Base-by-base conservation (phyloP, 352 stramenopile genomes). In the Phytophthora aleatoria region DNA sequence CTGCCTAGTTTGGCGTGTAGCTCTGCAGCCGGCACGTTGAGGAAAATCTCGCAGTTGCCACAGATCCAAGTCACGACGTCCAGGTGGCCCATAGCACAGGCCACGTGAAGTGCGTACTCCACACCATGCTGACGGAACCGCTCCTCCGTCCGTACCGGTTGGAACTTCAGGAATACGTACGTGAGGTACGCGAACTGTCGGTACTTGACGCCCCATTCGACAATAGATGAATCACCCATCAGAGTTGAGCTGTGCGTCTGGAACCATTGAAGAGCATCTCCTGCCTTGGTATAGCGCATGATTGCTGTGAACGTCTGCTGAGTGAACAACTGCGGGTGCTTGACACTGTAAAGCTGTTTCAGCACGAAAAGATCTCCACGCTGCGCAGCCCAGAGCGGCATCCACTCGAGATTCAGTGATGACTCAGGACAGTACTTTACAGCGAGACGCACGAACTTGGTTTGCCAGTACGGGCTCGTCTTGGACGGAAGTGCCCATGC, bases 61-160 rank as follows among this genome's bases (percentile, higher is more conserved):
- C 64, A 76, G 38, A 82, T 73, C 71, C 74, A 82, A 13, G 56
- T 67, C n/a, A 82, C 62, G 15, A 79, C 65, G 36, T 72, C 57
- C n/a, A 72, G 16, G 41, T 79, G 67, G 1, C 70, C 74, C 59
- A 75, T 67, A 6, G 71, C 49, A 35, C 67, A 69, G 3, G 74
- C 70, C 7, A 73, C 67, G 3, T 67, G 64, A 2, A 82, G 49
- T 8, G 61, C 64, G 16, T 67, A 73, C 54, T 73, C 74, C 13
- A 77, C 57, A 3, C 63, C 67, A 26, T 82, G 63, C 5, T 45
- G 38, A 0, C 61, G 73, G 7, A 75, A 77, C 3, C 61, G 67
- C 39, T 64, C 53, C 10, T 69, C 58, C 9, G 44, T 64, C 12
- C 62, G 41, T 13, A 67, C 30, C 7, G 48, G 50, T 27, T 73